phyloP scores from a whole-genome alignment of 352 stramenopile species.

The Phytophthora tentaculata region DNA sequence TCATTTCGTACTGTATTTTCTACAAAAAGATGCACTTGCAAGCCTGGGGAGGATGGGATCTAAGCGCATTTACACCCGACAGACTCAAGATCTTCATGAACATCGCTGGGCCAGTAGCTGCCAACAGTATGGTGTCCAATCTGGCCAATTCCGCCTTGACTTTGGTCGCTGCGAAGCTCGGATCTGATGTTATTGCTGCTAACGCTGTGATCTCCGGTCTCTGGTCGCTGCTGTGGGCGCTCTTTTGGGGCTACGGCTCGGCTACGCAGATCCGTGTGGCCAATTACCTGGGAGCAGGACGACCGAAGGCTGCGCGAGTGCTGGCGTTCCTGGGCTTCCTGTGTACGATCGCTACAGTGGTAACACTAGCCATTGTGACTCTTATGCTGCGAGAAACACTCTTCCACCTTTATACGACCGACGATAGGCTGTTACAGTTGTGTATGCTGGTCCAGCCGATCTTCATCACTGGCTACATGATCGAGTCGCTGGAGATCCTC shows the following conservation, averaged over 20 bases:
- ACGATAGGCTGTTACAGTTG: constrained; percentile 51
- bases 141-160: constrained; percentile 74
- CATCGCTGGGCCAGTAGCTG: constrained; percentile 67
- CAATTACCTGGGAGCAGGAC: constrained; percentile 77
- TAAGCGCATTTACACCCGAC: constrained; percentile 60
- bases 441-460: constrained; percentile 64
- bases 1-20: constrained; percentile 78
- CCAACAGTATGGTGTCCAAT: constrained; percentile 76
- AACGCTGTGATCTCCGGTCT: constrained; percentile 76
- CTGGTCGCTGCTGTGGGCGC: constrained; percentile 72
- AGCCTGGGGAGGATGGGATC: constrained; percentile 76
- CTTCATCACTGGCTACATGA: constrained; percentile 62
- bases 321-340: constrained; percentile 66
- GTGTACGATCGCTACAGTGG: constrained; percentile 60
- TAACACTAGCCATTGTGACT: constrained; percentile 54
- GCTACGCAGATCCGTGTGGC: constrained; percentile 80
- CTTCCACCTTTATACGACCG: constrained; percentile 69
- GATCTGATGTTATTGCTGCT: constrained; percentile 77
- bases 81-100: constrained; percentile 68
- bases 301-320: constrained; percentile 59
- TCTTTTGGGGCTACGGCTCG: constrained; percentile 84
- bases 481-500: constrained; percentile 68
- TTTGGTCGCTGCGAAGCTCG: constrained; percentile 73
- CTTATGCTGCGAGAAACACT: constrained; percentile 50
- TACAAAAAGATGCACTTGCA: constrained; percentile 79